Conservation (phyloP, 306 rosid species). For the Citrullus amarus region DNA sequence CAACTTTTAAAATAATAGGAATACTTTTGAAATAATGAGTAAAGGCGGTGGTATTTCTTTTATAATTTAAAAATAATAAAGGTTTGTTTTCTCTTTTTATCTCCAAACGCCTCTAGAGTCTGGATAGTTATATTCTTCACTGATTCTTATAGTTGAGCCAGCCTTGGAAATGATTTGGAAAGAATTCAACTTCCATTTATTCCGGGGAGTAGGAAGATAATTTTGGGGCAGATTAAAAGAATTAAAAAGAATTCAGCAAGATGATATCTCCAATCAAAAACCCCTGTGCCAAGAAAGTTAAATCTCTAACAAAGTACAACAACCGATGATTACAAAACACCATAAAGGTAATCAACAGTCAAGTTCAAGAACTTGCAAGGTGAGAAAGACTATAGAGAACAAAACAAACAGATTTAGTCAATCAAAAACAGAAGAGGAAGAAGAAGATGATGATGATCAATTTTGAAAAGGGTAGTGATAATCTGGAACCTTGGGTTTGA, state of each 20-base stretch:
- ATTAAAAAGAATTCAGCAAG: background rate
- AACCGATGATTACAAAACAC: background rate
- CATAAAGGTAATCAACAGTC: background rate
- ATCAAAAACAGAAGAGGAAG: background rate
- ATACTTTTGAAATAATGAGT: too few species aligned
- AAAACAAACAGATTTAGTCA: background rate
- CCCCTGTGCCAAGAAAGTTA: too few species aligned
- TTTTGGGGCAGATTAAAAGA: background rate
- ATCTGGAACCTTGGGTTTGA: slow-evolving; percentile 27
- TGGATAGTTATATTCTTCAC: background rate
- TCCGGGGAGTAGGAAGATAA: background rate
- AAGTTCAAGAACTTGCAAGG: background rate
- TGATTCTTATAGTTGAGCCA: background rate
- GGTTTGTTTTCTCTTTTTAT: background rate
- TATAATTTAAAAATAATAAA: background rate
- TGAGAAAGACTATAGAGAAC: background rate
- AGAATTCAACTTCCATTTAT: background rate
- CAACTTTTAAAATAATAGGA: too few species aligned
- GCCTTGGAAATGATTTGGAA: background rate
- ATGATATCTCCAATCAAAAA: background rate
- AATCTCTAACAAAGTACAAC: background rate
- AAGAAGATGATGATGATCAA: background rate
- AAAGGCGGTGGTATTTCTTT: too few species aligned
- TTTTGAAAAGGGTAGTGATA: background rate
- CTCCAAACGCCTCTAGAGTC: background rate